phyloP scores from a whole-genome alignment of 805 yeast genomes.

The Yamadazyma philogaea region DNA sequence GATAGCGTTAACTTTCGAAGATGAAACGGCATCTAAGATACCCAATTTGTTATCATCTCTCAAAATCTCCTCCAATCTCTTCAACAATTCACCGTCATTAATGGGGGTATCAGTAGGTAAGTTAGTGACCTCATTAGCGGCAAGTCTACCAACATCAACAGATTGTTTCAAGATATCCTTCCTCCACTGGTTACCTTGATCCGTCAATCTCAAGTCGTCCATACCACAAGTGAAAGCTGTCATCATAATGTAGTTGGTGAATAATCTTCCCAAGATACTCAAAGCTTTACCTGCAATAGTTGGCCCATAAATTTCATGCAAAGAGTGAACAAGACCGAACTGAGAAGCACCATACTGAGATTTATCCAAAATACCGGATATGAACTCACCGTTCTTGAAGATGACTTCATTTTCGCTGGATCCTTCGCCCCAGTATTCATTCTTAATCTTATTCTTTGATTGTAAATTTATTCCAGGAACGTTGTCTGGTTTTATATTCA shows the following conservation, averaged over 20 bases:
- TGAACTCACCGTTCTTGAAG: conserved; percentile 79
- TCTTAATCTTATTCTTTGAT: conserved; percentile 85
- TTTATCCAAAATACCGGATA: conserved; percentile 93
- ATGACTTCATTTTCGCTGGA: conserved; percentile 84
- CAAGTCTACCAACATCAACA: conserved; percentile 79
- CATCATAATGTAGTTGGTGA: conserved; percentile 88
- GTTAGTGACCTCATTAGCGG: conserved; percentile 93
- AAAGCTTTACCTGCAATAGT: conserved; percentile 83
- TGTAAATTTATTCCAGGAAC: conserved; percentile 89
- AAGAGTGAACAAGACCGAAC: conserved; percentile 93
- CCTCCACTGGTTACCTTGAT: conserved; percentile 89
- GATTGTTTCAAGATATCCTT: conserved; percentile 73
- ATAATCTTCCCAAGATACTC: conserved; percentile 89
- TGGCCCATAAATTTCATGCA: conserved; percentile 95
- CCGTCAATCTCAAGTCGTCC: conserved; percentile 94
- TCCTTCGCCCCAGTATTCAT: conserved; percentile 89
- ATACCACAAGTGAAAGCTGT: conserved; percentile 99
- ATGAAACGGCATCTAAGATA: conserved; percentile 92
- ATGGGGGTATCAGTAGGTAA: conserved; percentile 46
- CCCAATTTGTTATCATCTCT: conserved; percentile 92
- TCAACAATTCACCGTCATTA: conserved; percentile 71
- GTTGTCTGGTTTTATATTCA: conserved; percentile 80
- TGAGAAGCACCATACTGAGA: conserved; percentile 98
- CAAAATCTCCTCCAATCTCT: conserved; percentile 88
- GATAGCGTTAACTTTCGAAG: conserved; percentile 84